Evolutionary conservation across 2,329 filamentous ascomycete species (phyloP), one percentile per base, ranked within the genome.

Genomic region (Colletotrichum falcatum): DNA sequence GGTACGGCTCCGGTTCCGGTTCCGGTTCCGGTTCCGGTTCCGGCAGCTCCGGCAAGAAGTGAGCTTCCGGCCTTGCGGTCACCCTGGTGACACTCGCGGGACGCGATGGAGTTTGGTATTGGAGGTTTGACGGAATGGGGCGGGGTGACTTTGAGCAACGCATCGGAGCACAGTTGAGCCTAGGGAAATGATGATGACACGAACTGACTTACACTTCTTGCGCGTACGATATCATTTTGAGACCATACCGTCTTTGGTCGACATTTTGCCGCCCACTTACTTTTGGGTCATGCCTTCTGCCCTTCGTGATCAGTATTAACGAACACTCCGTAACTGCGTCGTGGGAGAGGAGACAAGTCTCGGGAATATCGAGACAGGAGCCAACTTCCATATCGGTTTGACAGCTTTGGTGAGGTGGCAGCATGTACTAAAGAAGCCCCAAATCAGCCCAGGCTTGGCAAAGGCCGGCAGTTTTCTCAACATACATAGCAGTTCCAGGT

Each of bases 1-100:
- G 76, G 59, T 62, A 61, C 51, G 71, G 74, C 54, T 55, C 69
- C 60, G 71, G 74, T 53, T 55, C 71, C 60, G 66, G 65, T 49
- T 58, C 65, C 44, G 48, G 66, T n/a, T n/a, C n/a, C n/a, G n/a
- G n/a, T n/a, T n/a, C n/a, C 60, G 63, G 64, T 49, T 55, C 62
- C 42, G 49, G 66, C 5, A 56, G 51, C 28, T 72, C 69, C 16
- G 54, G 61, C 33, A 72, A 72, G 69, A 56, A 72, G 51, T 72
- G 39, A 56, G 28, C 9, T 28, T 20, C 23, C 12, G 14, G 33
- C 53, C 6, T 12, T 1, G n/a, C 14, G 53, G 6, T 16, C 6
- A 55, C 37, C n/a, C 33, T 18, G 11, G 14, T 56, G n/a, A 16
- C n/a, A n/a, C 20, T 23, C n/a, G 26, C 53, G 14, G 1, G 53